These are phyloP conservation scores for Protomyces arabidopsidicola DNA, from an alignment of 1,139 yeast species.

Conservation along the genomic window DNA sequence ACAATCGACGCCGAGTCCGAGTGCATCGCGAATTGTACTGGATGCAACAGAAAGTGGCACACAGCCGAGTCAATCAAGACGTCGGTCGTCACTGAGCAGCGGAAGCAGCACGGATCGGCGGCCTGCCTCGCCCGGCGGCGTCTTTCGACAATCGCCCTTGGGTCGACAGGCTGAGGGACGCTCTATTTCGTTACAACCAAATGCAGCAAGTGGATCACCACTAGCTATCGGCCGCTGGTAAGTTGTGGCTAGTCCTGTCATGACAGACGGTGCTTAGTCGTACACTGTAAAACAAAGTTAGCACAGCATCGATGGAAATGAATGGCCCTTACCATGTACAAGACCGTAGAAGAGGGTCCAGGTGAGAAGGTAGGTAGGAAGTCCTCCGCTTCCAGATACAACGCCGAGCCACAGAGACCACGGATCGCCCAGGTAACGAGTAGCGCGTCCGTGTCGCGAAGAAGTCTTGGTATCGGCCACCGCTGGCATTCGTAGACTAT, in stretches of 20 bases:
- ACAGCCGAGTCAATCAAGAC: not conserved
- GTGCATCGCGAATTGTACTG: not conserved
- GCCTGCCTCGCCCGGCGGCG: not conserved
- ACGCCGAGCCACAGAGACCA: constrained; percentile 18
- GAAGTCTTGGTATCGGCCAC: not conserved
- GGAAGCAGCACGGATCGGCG: not conserved
- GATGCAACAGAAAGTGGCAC: not conserved
- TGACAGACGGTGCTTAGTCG: not conserved
- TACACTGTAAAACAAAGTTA: not conserved
- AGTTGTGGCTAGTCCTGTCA: not conserved
- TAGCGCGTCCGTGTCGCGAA: constrained; percentile 1
- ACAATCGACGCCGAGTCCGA: constrained; percentile 16
- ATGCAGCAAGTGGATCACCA: not conserved
- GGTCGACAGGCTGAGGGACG: not conserved
- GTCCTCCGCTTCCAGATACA: constrained; percentile 15
- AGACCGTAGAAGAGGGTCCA: constrained; percentile 29
- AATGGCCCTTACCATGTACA: constrained; percentile 18
- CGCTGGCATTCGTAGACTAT: not conserved
- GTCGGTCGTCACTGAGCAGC: not conserved
- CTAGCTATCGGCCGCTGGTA: not conserved
- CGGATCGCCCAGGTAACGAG: constrained; percentile 12
- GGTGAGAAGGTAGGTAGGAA: constrained; percentile 21
- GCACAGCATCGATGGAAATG: not conserved
- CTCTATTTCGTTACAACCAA: not conserved
- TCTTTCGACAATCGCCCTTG: not conserved